Percentiles rank a stretch among this genome's conserved stretches.
Conservation (phyloP, 805 yeast species). For the Candida insectalens region DNA sequence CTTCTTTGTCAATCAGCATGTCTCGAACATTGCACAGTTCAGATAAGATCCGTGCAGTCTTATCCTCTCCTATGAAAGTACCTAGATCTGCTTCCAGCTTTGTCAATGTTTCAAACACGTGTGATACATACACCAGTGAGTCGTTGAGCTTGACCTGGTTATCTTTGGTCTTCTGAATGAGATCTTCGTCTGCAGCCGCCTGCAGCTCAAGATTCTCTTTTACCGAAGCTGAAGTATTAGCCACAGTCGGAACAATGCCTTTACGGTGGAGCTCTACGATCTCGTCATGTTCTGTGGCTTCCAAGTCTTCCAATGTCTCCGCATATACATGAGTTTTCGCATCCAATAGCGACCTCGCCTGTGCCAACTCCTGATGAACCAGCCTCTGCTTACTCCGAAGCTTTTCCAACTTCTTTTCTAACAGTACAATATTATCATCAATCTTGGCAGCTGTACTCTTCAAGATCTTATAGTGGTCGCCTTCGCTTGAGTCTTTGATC, state of each 20-base stretch:
- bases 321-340: slow-evolving; percentile 36
- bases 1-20: slow-evolving; percentile 9
- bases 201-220: slow-evolving; percentile 16
- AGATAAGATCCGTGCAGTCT: slow-evolving; percentile 9
- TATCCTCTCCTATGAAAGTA: slow-evolving; percentile 7
- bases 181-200: slow-evolving; percentile 17
- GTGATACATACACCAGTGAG: slow-evolving; percentile 16
- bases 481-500: slow-evolving; percentile 31
- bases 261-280: slow-evolving; percentile 5
- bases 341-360: slow-evolving; percentile 40
- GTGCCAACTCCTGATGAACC: slow-evolving; percentile 29
- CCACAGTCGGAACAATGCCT: slow-evolving; percentile 1
- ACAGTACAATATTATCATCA: slow-evolving; percentile 27
- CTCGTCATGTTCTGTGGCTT: slow-evolving; percentile 12
- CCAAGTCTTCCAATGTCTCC: slow-evolving; percentile 21
- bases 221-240: slow-evolving; percentile 4
- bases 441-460: slow-evolving; percentile 23
- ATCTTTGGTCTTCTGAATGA: slow-evolving; percentile 10
- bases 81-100: slow-evolving; percentile 15
- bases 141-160: slow-evolving; percentile 15
- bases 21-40: slow-evolving; percentile 6
- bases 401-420: slow-evolving; percentile 26
- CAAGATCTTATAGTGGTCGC: slow-evolving; percentile 29
- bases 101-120: slow-evolving; percentile 16
- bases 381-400: slow-evolving; percentile 27